Conservation (phyloP, 202 grass and related monocot genomes). For the Musa balbisiana region DNA sequence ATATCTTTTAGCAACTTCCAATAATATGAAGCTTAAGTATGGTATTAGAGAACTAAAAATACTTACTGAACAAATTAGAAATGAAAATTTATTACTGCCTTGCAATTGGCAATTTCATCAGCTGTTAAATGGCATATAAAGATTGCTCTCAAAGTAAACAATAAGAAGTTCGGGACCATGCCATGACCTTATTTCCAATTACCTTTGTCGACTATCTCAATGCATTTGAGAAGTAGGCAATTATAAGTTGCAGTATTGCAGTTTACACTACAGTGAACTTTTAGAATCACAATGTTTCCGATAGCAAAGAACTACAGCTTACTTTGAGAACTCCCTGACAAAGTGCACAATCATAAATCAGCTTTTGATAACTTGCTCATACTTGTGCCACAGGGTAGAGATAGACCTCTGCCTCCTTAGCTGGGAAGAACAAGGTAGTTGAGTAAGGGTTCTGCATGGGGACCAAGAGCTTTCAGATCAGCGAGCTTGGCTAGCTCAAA, state of each 20-base stretch:
- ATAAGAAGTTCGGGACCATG: background rate
- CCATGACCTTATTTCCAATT: background rate
- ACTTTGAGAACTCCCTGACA: background rate
- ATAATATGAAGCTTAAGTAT: too few species aligned
- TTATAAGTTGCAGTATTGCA: background rate
- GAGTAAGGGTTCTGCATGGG: conserved; percentile 69
- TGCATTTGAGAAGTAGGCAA: background rate
- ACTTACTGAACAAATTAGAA: background rate
- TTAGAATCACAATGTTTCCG: background rate
- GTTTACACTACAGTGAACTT: background rate
- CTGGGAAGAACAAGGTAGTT: conserved; percentile 35
- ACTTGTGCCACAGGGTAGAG: background rate
- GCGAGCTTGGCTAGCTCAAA: conserved; percentile 62
- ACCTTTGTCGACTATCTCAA: background rate
- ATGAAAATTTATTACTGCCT: background rate
- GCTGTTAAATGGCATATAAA: background rate
- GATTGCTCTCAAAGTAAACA: background rate
- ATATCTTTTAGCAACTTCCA: too few species aligned
- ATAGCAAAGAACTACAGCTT: background rate
- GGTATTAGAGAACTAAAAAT: too few species aligned
- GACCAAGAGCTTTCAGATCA: conserved; percentile 51
- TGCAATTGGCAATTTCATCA: background rate
- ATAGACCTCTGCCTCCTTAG: background rate
- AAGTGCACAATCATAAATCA: background rate
- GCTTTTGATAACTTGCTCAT: background rate